Base-by-base conservation (phyloP, 83 land plant genomes). In the Diphasiastrum complanatum region DNA sequence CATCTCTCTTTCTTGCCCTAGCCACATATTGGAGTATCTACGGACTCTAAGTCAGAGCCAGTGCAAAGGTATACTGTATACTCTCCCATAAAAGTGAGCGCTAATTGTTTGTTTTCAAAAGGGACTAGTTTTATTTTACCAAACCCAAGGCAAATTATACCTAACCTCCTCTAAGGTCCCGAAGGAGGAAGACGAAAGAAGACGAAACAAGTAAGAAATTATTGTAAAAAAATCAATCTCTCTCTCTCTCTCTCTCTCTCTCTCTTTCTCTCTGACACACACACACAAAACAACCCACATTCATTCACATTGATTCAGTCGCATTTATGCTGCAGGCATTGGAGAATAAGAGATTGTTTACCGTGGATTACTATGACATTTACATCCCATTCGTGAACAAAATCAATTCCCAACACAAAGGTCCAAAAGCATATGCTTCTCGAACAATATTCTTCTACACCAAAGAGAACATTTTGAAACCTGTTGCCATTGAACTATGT, bases 401-500 rank as follows among this genome's bases (percentile, higher is more conserved):
- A 31, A 84, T 91, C 69, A 91, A 91, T 62, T 78, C 82, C 5
- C 76, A 54, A 45, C 12, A 38, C 14, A 75, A 73, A 30, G 86
- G 76, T 3, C 71, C 84, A 14, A 84, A 87, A 61, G 66, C 84
- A 28, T 87, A 91, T 55, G 97, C 86, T 24, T 73, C 97, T 10
- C 68, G 97, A 1, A 81, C 97, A 23, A 58, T 92, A 28, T 77
- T 88, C 62, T 85, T 80, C 76, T 47, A 75, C 51, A 68, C 80
- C 14, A 32, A 18, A 5, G 49, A 43, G 0, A 84, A 81, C 10
- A 81, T 75, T 5, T 78, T 92, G 19, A 77, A 70, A 59, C 88
- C 91, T 8, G 59, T 87, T 47, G 91, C 90, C 24, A 92, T 92
- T 38, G 97, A 92, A 73, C 80, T 92, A 10, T 68, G 83, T 69